Conservation (phyloP, 169 alveolate genomes). For the Cyclospora cayetanensis region DNA sequence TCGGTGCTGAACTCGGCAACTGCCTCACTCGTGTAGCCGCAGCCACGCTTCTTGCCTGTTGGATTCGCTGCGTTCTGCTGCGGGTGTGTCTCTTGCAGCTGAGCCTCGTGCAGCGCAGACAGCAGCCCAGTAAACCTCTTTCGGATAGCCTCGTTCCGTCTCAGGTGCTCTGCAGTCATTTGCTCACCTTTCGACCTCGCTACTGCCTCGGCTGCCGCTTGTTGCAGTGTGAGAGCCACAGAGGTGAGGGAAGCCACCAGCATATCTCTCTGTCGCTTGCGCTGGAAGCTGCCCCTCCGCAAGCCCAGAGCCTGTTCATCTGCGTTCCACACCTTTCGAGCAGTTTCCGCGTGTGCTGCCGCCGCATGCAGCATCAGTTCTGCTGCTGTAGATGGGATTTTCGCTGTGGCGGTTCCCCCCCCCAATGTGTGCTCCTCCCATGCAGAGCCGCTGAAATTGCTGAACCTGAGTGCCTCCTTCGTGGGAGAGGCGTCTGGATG, state of each 20-base stretch:
- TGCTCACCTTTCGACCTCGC: too few species aligned
- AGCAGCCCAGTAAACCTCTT: neutral
- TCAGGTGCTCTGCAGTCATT: neutral
- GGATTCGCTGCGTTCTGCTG: neutral
- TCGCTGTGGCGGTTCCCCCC: neutral
- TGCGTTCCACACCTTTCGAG: neutral
- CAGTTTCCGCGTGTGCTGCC: conserved; percentile 44
- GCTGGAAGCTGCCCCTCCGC: conserved; percentile 26
- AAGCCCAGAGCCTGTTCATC: conserved; percentile 28
- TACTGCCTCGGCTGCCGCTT: neutral
- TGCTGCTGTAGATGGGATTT: neutral
- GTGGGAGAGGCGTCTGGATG: too few species aligned
- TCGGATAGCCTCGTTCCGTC: neutral
- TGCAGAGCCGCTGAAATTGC: too few species aligned
- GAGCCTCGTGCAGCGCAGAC: neutral
- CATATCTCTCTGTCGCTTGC: conserved; percentile 46
- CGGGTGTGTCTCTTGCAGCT: neutral
- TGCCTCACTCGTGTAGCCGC: neutral
- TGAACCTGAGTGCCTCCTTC: too few species aligned
- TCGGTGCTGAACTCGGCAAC: neutral
- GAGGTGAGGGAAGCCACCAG: conserved; percentile 37
- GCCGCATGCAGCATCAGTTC: conserved; percentile 49
- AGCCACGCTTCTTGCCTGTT: neutral
- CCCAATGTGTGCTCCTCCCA: too few species aligned
- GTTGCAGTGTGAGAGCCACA: conserved; percentile 21